Percentiles rank a stretch among this genome's conserved stretches.
Evolutionary conservation across 129 eudicot species (phyloP).

Genomic region (Flaveria linearis): DNA sequence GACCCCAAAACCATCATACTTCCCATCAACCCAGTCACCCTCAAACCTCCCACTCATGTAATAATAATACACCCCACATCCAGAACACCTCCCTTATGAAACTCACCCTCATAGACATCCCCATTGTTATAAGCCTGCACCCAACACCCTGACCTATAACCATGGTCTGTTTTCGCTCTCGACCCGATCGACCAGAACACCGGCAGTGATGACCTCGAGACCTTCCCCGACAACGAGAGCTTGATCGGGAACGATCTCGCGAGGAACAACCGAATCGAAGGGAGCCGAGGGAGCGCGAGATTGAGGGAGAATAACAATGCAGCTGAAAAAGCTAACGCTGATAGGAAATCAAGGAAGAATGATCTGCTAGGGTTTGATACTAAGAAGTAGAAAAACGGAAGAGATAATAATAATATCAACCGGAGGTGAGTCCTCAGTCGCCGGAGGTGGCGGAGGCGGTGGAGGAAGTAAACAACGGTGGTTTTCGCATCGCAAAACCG

Average conservation of each 20-base stretch:
- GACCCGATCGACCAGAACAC: conserved; percentile 94
- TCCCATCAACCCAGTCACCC: conserved; percentile 97
- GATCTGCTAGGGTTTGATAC: conserved; percentile 76
- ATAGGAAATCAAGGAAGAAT: conserved; percentile 70
- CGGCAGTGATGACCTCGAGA: conserved; percentile 53
- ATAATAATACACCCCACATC: conserved; percentile 92
- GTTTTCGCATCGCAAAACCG: conserved; percentile 33
- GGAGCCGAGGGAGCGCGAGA: conserved; percentile 80
- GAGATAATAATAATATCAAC: conserved; percentile 57
- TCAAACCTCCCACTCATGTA: conserved; percentile 93
- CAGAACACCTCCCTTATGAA: conserved; percentile 86
- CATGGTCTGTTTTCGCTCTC: conserved; percentile 44
- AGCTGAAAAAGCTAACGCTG: conserved; percentile 80
- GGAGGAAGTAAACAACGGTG: conserved; percentile 24
- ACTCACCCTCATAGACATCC: conserved; percentile 97
- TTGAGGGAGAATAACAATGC: conserved; percentile 80
- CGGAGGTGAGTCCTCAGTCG: conserved; percentile 66
- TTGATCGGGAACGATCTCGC: conserved; percentile 70
- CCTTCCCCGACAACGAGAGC: conserved; percentile 30
- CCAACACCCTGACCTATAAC: conserved; percentile 70
- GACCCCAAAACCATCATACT: conserved; percentile 92
- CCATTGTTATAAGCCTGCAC: conserved; percentile 90
- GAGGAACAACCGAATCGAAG: conserved; percentile 70
- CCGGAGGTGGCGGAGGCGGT: conserved; percentile 53
- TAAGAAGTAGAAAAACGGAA: conserved; percentile 82